phyloP scores from a whole-genome alignment of 345 rosid genomes.

The Salix purpurea region DNA sequence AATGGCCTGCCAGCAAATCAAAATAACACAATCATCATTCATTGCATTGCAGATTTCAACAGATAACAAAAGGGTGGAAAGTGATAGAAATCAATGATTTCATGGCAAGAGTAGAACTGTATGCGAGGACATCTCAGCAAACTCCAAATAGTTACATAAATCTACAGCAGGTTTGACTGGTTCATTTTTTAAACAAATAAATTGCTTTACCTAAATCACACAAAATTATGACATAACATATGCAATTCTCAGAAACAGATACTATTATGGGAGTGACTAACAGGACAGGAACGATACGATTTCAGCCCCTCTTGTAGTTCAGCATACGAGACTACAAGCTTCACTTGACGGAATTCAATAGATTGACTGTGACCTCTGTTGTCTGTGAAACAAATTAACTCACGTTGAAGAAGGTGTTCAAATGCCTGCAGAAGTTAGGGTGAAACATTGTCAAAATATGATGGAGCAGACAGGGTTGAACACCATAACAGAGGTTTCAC shows the following conservation, averaged over 20 bases:
- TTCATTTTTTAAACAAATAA: not conserved
- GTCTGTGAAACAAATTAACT: slow-evolving; percentile 59
- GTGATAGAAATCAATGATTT: not conserved
- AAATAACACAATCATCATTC: not conserved
- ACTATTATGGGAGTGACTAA: slow-evolving; percentile 34
- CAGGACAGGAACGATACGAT: slow-evolving; percentile 81
- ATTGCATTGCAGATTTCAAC: not conserved
- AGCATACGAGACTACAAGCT: slow-evolving; percentile 59
- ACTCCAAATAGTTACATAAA: not conserved
- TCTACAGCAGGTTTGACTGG: not conserved
- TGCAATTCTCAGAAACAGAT: not conserved
- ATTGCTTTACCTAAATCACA: not conserved
- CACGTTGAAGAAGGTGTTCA: slow-evolving; percentile 69
- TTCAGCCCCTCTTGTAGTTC: slow-evolving; percentile 74
- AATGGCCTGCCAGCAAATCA: slow-evolving; percentile 23
- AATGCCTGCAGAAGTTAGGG: slow-evolving; percentile 59
- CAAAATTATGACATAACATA: not conserved
- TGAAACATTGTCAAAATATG: slow-evolving; percentile 3
- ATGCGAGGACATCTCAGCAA: not conserved
- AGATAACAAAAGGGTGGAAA: not conserved
- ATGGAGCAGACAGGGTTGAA: not conserved
- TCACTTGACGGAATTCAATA: slow-evolving; percentile 64
- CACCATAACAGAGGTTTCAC: not conserved
- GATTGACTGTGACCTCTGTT: slow-evolving; percentile 60
- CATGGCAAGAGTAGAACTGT: not conserved